Evolutionary conservation across 2,329 filamentous ascomycete genomes (phyloP), one percentile per base, ranked within the genome.

Genomic region (Scopulariopsis brevicaulis): DNA sequence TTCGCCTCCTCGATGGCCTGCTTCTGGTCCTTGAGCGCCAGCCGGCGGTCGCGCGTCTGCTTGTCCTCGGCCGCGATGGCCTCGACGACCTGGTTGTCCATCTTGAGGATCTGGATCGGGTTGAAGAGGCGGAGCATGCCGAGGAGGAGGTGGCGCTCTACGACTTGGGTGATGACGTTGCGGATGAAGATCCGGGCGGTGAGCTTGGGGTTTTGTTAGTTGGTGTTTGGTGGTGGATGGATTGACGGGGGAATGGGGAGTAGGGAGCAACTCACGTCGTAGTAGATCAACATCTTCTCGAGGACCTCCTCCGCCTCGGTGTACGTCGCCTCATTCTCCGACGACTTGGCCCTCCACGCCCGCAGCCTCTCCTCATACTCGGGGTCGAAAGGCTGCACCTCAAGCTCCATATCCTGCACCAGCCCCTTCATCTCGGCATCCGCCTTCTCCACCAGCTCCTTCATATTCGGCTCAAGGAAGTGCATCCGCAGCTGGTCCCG

Each of bases 201-300:
- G 10, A 80, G 71, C 61, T 57, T 32, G 11, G 3, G 37, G 32
- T 18, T 25, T 40, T 32, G 54, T 56, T 50, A 56, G 54, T 54
- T 15, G 28, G 12, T 14, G n/a, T 22, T 34, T 7, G 2, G 24
- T 22, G 14, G 11, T 28, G 12, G n/a, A 55, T n/a, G n/a, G n/a
- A n/a, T n/a, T n/a, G n/a, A n/a, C n/a, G n/a, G 50, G 34, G 18
- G 55, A 15, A 8, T 20, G 55, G 24, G 28, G 8, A 22, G 25
- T 32, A 8, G 28, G 4, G 4, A 32, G 15, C 5, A 12, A 53
- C 56, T 57, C 15, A 57, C 60, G 46, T 80, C 77, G 61, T 80
- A 80, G 68, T 77, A 80, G 60, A 80, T 80, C 56, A 80, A 69
- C 77, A 79, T 80, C 70, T 80, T 80, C 65, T 80, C 77, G 28